Percentiles rank a stretch among this genome's conserved stretches.
These are phyloP conservation scores for Ganoderma meredithae DNA, from an alignment of 1,284 basidiomycete species.

Conservation along the genomic window DNA sequence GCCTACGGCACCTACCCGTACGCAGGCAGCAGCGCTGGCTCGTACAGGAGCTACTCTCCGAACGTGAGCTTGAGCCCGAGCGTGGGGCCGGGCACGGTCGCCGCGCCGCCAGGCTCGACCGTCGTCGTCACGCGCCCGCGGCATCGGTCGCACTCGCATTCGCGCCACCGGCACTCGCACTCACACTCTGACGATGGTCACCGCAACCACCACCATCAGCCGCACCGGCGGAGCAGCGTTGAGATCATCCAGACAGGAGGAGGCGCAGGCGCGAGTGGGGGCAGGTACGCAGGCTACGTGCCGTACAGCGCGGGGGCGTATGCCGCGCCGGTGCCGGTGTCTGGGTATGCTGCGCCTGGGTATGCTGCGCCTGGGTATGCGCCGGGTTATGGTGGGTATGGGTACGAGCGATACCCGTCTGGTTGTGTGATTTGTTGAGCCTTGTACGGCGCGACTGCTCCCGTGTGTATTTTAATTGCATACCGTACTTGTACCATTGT, in stretches of 20 bases:
- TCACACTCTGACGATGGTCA: conserved; percentile 9
- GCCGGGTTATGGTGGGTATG: background rate
- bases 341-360: background rate
- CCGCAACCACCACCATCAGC: conserved; percentile 18
- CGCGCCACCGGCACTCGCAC: background rate
- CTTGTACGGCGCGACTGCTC: background rate
- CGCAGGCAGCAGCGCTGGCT: background rate
- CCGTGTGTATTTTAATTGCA: background rate
- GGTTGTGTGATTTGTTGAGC: conserved; percentile 15
- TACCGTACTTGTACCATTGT: background rate
- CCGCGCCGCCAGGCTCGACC: conserved; percentile 11
- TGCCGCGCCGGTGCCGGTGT: background rate
- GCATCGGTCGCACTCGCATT: conserved; percentile 15
- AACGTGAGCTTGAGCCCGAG: background rate
- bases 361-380: background rate
- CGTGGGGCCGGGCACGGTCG: background rate
- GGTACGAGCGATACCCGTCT: background rate
- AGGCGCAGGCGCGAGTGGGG: background rate
- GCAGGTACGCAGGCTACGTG: background rate
- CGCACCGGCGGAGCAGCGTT: conserved; percentile 10
- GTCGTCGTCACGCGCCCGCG: conserved; percentile 12
- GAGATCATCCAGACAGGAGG: conserved; percentile 16
- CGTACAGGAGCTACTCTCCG: conserved; percentile 2
- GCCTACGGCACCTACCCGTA: conserved; percentile 1
- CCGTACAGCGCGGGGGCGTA: conserved; percentile 6